phyloP scores from a whole-genome alignment of 768 basidiomycete genomes.

The Kwoniella europaea region DNA sequence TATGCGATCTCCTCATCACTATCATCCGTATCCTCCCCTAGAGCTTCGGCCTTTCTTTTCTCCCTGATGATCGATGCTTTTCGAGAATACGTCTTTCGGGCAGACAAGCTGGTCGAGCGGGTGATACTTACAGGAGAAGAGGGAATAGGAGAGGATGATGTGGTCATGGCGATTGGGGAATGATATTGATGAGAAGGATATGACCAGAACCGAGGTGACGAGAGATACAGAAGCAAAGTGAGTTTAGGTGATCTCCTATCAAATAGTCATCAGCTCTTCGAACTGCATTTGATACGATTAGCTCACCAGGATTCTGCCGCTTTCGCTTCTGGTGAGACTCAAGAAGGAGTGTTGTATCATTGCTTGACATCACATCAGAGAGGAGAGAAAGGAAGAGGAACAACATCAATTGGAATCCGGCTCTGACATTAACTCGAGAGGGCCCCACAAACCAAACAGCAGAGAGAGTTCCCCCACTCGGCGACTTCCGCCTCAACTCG shows the following conservation, averaged over 20 bases:
- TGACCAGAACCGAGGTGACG: not conserved
- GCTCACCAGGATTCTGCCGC: no score
- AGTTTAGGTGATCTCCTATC: no score
- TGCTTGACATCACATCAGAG: not conserved
- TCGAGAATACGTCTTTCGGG: constrained; percentile 23
- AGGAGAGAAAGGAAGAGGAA: not conserved
- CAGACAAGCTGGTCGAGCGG: constrained; percentile 10
- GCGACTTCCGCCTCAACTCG: not conserved
- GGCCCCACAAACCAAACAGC: not conserved
- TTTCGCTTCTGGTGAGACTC: not conserved
- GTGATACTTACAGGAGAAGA: constrained; percentile 4
- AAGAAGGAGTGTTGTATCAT: not conserved
- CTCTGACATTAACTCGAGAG: not conserved
- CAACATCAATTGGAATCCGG: no score
- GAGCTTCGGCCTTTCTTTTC: constrained; percentile 26
- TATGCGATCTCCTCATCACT: not conserved
- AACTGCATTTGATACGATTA: no score
- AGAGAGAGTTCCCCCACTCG: not conserved
- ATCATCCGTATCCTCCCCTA: constrained; percentile 10
- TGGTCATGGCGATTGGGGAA: constrained; percentile 4
- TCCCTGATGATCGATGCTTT: constrained; percentile 13
- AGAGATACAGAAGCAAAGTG: not conserved
- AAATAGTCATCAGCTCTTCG: no score
- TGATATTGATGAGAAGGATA: not conserved
- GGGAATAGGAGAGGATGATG: constrained; percentile 5